Conservation (phyloP, 1,284 basidiomycete species). For the Naganishia liquefaciens region DNA sequence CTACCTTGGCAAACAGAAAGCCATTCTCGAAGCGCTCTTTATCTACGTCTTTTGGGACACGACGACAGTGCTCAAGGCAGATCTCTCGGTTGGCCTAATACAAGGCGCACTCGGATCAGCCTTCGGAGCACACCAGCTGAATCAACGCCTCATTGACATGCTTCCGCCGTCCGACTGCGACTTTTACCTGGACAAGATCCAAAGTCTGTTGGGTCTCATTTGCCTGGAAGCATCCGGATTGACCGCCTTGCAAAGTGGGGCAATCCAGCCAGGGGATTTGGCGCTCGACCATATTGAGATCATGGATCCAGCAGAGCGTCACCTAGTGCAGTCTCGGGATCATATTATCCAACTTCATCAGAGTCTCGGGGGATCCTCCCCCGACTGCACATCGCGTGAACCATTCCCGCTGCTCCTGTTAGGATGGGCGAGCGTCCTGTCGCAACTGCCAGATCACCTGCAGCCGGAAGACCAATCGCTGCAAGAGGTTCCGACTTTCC, state of each 20-base stretch:
- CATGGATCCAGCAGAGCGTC: conserved; percentile 9
- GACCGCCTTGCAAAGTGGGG: conserved; percentile 19
- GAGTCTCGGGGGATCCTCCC: conserved; percentile 16
- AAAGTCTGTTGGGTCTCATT: conserved; percentile 29
- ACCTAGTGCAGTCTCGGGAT: conserved; percentile 30
- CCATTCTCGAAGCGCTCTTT: conserved; percentile 34
- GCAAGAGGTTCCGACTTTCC: conserved; percentile 21
- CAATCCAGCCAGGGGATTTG: conserved; percentile 8
- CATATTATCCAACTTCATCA: conserved; percentile 27
- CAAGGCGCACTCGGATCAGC: conserved; percentile 33
- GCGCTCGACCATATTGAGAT: conserved; percentile 2
- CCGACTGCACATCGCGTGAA: conserved; percentile 14
- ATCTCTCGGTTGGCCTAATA: conserved; percentile 31
- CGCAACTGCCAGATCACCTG: conserved; percentile 24
- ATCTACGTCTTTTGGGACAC: conserved; percentile 31
- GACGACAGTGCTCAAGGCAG: conserved; percentile 24
- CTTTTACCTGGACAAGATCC: conserved; percentile 31
- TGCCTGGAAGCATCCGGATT: conserved; percentile 29
- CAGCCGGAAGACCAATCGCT: conserved; percentile 1
- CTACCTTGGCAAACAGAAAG: conserved; percentile 27
- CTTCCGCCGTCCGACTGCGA: conserved; percentile 17
- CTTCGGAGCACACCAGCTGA: conserved; percentile 32
- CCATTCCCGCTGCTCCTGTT: conserved; percentile 33
- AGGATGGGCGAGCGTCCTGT: conserved; percentile 33
- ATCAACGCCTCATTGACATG: conserved; percentile 30